Conservation (phyloP, 176 grass and related monocot genomes). For the Aegilops tauschii region DNA sequence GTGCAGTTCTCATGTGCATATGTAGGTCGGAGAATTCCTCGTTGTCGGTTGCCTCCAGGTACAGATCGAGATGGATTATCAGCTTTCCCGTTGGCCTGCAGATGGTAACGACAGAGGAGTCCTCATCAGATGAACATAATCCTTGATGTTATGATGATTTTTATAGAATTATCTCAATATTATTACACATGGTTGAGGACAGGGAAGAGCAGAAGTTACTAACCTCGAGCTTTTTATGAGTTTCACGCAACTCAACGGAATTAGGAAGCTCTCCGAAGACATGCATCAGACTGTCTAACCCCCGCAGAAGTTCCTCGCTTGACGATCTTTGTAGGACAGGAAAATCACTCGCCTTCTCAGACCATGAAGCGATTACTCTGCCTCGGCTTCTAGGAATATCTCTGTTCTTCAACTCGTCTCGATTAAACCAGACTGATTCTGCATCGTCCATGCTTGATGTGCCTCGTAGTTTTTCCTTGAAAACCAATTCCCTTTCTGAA, state of each 20-base stretch:
- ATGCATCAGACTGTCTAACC: constrained; percentile 9
- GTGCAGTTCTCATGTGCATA: constrained; percentile 37
- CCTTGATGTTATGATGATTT: neutral
- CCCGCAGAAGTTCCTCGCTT: constrained; percentile 1
- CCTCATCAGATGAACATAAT: neutral
- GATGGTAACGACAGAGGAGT: neutral
- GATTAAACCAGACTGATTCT: constrained; percentile 16
- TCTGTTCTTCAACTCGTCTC: constrained; percentile 14
- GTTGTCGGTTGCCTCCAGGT: constrained; percentile 19
- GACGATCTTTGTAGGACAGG: neutral
- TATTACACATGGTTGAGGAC: neutral
- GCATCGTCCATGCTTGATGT: neutral
- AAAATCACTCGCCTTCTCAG: neutral
- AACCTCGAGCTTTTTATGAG: constrained; percentile 32
- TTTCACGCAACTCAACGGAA: neutral
- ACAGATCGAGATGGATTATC: constrained; percentile 13
- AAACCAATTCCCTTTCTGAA: neutral
- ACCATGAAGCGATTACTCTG: neutral
- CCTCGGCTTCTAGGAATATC: neutral
- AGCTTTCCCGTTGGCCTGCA: constrained; percentile 48
- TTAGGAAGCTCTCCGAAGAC: neutral
- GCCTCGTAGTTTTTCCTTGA: constrained; percentile 10
- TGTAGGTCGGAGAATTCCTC: constrained; percentile 36
- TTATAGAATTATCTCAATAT: neutral
- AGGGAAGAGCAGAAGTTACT: constrained; percentile 6